Evolutionary conservation across 192 early-diverging fungal genomes (phyloP).

Genomic region (Geranomyces michiganensis): DNA sequence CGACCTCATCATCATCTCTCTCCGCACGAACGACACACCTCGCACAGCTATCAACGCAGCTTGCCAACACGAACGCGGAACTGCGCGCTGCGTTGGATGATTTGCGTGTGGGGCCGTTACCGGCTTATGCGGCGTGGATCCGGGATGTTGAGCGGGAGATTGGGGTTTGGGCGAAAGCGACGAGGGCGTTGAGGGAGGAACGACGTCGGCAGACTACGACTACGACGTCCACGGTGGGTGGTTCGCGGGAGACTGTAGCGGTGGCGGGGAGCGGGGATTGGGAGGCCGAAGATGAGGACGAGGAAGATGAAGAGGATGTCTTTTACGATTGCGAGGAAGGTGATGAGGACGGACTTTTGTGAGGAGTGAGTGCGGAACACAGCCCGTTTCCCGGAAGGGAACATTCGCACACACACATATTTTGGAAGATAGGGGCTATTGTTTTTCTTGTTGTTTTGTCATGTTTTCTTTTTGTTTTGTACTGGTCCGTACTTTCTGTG

Average conservation of each 20-base stretch:
- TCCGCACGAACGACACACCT: not conserved
- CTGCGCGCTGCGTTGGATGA: not conserved
- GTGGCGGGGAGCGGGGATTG: not conserved
- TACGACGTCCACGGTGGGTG: not conserved
- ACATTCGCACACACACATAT: not conserved
- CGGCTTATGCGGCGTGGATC: not conserved
- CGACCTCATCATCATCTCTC: not conserved
- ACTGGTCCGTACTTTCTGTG: not conserved
- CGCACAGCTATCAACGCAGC: not conserved
- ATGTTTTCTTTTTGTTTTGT: not conserved
- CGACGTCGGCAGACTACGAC: not conserved
- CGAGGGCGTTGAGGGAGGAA: not conserved
- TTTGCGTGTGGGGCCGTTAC: not conserved
- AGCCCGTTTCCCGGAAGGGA: not conserved
- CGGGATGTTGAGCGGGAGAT: not conserved
- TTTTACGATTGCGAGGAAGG: conserved; percentile 8
- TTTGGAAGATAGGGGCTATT: not conserved
- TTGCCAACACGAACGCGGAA: not conserved
- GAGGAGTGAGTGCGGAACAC: too few relatives aligned
- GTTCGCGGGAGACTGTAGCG: not conserved
- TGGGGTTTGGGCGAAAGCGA: not conserved
- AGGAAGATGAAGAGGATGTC: not conserved
- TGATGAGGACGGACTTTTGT: not conserved
- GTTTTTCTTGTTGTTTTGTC: not conserved
- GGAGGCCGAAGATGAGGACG: not conserved